Conservation (phyloP, 192 early-diverging fungal species). For the Backusella australiensis region DNA sequence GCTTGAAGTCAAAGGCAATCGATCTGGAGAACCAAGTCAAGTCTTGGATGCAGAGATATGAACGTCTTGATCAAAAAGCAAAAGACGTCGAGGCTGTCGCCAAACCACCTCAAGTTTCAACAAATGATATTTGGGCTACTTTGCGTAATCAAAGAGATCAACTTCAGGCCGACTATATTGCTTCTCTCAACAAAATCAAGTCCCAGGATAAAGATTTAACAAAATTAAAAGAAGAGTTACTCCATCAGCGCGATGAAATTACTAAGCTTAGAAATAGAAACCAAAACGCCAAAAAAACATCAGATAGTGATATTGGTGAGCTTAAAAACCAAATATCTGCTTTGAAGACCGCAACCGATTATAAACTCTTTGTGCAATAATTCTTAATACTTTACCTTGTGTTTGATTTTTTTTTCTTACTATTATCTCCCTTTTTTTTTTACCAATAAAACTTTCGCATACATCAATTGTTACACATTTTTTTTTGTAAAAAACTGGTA, state of each 20-base stretch:
- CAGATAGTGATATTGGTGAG: slow-evolving; percentile 56
- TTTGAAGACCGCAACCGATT: slow-evolving; percentile 46
- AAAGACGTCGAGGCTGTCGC: slow-evolving; percentile 50
- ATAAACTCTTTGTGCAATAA: slow-evolving; percentile 12
- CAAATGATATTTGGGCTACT: slow-evolving; percentile 52
- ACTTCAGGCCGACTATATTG: slow-evolving; percentile 60
- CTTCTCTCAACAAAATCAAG: slow-evolving; percentile 51
- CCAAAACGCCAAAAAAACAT: slow-evolving; percentile 37
- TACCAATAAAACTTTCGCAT: neutral
- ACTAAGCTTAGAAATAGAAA: slow-evolving; percentile 47
- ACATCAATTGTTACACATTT: neutral
- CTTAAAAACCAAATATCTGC: slow-evolving; percentile 74
- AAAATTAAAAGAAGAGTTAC: slow-evolving; percentile 52
- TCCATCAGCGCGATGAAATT: slow-evolving; percentile 62
- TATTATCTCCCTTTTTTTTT: slow-evolving; percentile 8
- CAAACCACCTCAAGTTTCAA: slow-evolving; percentile 50
- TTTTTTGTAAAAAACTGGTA: slow-evolving; percentile 3
- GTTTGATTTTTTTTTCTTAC: neutral
- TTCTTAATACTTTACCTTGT: neutral
- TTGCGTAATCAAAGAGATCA: slow-evolving; percentile 59
- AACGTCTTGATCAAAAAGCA: slow-evolving; percentile 56
- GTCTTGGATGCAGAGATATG: slow-evolving; percentile 73
- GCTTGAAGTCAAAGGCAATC: slow-evolving; percentile 35
- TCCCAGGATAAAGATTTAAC: slow-evolving; percentile 66
- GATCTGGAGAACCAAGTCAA: slow-evolving; percentile 56